Evolutionary conservation across 352 stramenopile species (phyloP), one percentile per base, ranked within the genome.

Genomic region (Globisporangium radiosum): DNA sequence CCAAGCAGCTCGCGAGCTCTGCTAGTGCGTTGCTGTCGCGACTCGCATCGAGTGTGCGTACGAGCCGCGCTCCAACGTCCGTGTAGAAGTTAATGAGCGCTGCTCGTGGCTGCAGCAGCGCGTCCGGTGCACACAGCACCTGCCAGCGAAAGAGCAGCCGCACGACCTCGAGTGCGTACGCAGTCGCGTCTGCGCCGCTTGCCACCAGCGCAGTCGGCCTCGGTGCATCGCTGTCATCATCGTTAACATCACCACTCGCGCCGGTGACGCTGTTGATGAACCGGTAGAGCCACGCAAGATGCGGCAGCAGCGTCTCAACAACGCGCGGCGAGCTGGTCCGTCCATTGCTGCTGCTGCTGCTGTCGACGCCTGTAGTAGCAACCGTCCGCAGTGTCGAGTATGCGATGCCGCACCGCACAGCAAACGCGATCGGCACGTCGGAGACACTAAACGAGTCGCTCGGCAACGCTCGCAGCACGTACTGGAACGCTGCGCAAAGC

Each of bases 71-170:
- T 11, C 47, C 59, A 39, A 15, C 14, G 1, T 42, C 39, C 15
- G n/a, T n/a, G 14, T 25, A n/a, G 5, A 25, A 7, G 45, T n/a
- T 19, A 7, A 10, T n/a, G 45, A 7, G 45, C 36, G 55, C 13
- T 14, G 37, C n/a, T 13, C 48, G 53, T 13, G 52, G 17, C 19
- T 65, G 53, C 13, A 39, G 52, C 4, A 37, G n/a, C 39, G 37
- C 10, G 38, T 56, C 53, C 0, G 59, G 59, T 1, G 25, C 38
- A 7, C n/a, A 17, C 5, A 65, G 19, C 19, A 44, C 13, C 3
- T 56, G 59, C 59, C 59, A 65, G 7, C 53, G 47, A 9, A 65
- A 59, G 3, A 65, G 47, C 1, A 56, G 37, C 59, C 52, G 60
- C 39, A 60, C 39, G 15, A 52, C 42, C n/a, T 13, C 8, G 10